These are phyloP conservation scores for Prunus dulcis DNA, from an alignment of 306 rosid genomes.

Conservation along the genomic window DNA sequence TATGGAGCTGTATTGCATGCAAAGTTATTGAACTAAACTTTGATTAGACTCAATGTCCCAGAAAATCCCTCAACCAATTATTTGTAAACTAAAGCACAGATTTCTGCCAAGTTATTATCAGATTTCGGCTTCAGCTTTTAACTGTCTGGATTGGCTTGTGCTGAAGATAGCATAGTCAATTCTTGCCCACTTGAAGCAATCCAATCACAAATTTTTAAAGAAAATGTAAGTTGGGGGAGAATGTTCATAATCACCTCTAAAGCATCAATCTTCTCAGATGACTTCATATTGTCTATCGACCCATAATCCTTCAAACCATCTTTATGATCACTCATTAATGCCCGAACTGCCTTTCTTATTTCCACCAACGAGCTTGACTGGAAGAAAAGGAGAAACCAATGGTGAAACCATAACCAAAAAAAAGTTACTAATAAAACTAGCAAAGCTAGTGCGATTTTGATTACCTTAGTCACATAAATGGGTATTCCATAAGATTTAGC, in stretches of 20 bases:
- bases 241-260: constrained; percentile 63
- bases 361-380: constrained; percentile 81
- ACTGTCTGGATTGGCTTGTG: neutral
- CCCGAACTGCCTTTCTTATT: constrained; percentile 67
- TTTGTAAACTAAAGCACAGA: neutral
- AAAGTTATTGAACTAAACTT: constrained; percentile 3
- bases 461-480: constrained; percentile 76
- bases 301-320: constrained; percentile 59
- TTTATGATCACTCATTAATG: constrained; percentile 63
- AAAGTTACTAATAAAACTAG: constrained; percentile 8
- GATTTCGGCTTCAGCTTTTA: neutral
- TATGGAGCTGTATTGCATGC: neutral
- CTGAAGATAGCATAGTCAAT: neutral
- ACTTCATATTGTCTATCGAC: constrained; percentile 43
- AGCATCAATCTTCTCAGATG: constrained; percentile 75
- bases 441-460: constrained; percentile 2
- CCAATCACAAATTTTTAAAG: neutral
- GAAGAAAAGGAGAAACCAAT: constrained; percentile 11
- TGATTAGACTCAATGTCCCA: neutral
- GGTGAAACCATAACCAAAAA: constrained; percentile 17
- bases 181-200: neutral
- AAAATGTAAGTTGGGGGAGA: neutral
- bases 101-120: neutral
- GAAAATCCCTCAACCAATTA: neutral
- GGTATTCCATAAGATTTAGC: constrained; percentile 79